Evolutionary conservation across 305 asterid genomes (phyloP), one percentile per base, ranked within the genome.

Genomic region (Fraxinus platypoda): DNA sequence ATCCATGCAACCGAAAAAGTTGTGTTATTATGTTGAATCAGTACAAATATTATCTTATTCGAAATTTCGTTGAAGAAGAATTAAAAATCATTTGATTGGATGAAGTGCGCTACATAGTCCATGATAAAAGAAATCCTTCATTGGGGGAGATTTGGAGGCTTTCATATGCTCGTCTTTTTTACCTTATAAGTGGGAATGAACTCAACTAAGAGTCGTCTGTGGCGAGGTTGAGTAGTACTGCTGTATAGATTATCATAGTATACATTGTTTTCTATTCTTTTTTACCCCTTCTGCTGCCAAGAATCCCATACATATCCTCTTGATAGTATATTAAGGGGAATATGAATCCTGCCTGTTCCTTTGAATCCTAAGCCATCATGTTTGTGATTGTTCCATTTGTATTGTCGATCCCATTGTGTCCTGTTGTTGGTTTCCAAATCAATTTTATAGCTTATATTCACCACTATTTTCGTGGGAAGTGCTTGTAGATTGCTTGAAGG

Each of bases 141-240:
- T 62, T 33, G 33, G 46, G 83, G 82, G 68, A 84, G 34, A 72
- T 72, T 35, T 38, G 81, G 43, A 57, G 15, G 28, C 30, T 19
- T 79, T 79, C 9, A 35, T 72, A 35, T 59, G 41, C 46, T 71
- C 43, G 11, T 17, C n/a, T 23, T 70, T 28, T 35, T 73, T 77
- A 30, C 38, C n/a, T 3, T 49, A 15, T 49, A 25, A 79, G 46
- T 49, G 64, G 34, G 78, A 77, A 54, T 80, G 43, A 54, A 81
- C 68, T n/a, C 66, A n/a, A 66, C 11, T n/a, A 54, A 54, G 66
- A n/a, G 66, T n/a, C 25, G n/a, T 54, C 26, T 79, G 81, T 74
- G 75, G 43, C 34, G 30, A 6, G 66, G 54, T 80, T 76, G 83
- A 66, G 41, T 62, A 43, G 62, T 70, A 37, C 34, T 80, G 52